A percentile compares a stretch with the other conserved stretches of the same genome.
Evolutionary conservation across 192 early-diverging fungal species (phyloP).

Genomic region (Podila minutissima): DNA sequence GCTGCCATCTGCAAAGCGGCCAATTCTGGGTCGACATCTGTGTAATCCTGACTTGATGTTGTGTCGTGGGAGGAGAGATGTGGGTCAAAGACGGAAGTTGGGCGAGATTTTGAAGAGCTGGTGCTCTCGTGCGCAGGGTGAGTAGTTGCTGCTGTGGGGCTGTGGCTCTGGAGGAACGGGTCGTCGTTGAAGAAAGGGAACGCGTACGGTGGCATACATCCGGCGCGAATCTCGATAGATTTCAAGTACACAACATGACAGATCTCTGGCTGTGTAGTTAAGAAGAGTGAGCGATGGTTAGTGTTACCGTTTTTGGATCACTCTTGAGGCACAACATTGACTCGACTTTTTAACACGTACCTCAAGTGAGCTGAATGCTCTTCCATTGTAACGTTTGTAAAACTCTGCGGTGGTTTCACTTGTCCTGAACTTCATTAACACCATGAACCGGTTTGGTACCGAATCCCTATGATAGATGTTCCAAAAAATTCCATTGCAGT

Average conservation of each 20-base stretch:
- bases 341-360: slow-evolving; percentile 11
- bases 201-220: slow-evolving; percentile 66
- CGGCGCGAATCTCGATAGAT: slow-evolving; percentile 71
- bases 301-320: too few species aligned
- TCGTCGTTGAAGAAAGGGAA: slow-evolving; percentile 69
- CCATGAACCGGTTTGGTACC: slow-evolving; percentile 89
- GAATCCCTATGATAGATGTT: slow-evolving; percentile 66
- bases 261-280: slow-evolving; percentile 67
- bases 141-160: slow-evolving; percentile 6
- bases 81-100: too few species aligned
- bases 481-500: not conserved
- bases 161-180: slow-evolving; percentile 44
- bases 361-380: slow-evolving; percentile 87
- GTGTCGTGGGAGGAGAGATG: too few species aligned
- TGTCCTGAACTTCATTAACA: slow-evolving; percentile 83
- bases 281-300: too few species aligned
- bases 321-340: not conserved
- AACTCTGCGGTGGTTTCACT: slow-evolving; percentile 69
- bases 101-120: not conserved
- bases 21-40: not conserved
- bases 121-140: not conserved
- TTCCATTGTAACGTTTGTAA: slow-evolving; percentile 83
- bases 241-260: slow-evolving; percentile 86
- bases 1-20: not conserved
- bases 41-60: not conserved